phyloP scores from a whole-genome alignment of 257 asterid species.

The Ajuga chamaepitys region DNA sequence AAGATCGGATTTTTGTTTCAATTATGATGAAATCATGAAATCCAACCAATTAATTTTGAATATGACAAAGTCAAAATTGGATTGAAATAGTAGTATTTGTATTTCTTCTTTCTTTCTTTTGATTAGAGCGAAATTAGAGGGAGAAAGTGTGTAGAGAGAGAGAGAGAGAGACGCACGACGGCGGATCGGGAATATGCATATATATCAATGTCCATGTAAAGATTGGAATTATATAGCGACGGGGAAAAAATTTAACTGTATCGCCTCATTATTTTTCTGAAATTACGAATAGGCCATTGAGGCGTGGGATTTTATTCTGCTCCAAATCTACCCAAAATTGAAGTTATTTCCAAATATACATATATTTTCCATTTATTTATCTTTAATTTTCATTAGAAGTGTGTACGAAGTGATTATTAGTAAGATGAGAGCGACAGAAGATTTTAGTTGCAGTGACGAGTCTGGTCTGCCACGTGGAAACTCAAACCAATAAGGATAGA shows the following conservation, averaged over 20 bases:
- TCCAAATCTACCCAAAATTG: constrained; percentile 3
- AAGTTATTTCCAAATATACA: not conserved
- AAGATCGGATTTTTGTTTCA: constrained; percentile 22
- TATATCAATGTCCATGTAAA: not conserved
- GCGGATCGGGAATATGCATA: constrained; percentile 33
- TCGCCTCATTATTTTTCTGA: constrained; percentile 14
- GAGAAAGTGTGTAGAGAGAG: constrained; percentile 4
- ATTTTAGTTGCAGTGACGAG: constrained; percentile 22
- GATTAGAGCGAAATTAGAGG: constrained; percentile 19
- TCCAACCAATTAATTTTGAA: not conserved
- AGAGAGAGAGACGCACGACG: constrained; percentile 24
- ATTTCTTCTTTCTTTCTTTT: not conserved
- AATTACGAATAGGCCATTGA: constrained; percentile 41
- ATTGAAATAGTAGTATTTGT: not conserved
- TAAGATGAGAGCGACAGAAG: constrained; percentile 5
- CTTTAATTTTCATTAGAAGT: not conserved
- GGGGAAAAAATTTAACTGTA: not conserved
- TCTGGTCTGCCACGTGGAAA: constrained; percentile 22
- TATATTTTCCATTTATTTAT: not conserved
- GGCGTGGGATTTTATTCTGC: constrained; percentile 8
- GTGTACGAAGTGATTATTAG: not conserved
- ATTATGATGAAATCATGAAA: constrained; percentile 27
- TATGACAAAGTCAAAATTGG: not conserved
- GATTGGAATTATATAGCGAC: constrained; percentile 14
- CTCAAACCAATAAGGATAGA: not conserved